Evolutionary conservation across 1,284 basidiomycete genomes (phyloP).

Genomic region (Apiotrichum brassicae): DNA sequence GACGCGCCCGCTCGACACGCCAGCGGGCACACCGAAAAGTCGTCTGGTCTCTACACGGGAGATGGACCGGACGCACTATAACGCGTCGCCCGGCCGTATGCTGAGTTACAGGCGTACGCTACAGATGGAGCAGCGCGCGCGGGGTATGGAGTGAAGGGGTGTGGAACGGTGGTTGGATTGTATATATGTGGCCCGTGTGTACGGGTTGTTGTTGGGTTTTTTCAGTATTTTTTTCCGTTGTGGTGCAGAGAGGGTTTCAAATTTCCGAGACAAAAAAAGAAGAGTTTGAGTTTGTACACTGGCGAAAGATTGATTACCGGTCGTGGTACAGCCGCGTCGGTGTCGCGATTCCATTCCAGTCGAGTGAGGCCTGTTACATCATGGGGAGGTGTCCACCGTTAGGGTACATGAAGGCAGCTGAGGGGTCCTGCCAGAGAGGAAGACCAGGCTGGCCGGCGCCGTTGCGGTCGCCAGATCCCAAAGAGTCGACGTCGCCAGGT

Average conservation of each 20-base stretch:
- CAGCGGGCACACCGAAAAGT: slow-evolving; percentile 20
- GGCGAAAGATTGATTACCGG: slow-evolving; percentile 7
- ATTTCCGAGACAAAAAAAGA: slow-evolving; percentile 16
- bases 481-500: slow-evolving; percentile 16
- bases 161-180: too few relatives aligned
- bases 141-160: slow-evolving; percentile 8
- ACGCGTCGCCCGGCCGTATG: slow-evolving; percentile 12
- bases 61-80: slow-evolving; percentile 8
- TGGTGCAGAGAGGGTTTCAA: background rate
- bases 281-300: slow-evolving; percentile 15
- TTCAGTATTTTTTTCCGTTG: slow-evolving; percentile 1
- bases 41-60: slow-evolving; percentile 20
- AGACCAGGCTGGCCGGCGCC: slow-evolving; percentile 15
- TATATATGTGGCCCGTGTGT: too few relatives aligned
- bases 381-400: slow-evolving; percentile 20
- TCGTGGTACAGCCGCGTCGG: slow-evolving; percentile 16
- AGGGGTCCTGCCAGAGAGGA: slow-evolving; percentile 21
- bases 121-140: slow-evolving; percentile 5
- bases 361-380: slow-evolving; percentile 13
- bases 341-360: slow-evolving; percentile 6
- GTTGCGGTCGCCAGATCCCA: slow-evolving; percentile 10
- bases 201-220: background rate
- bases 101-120: slow-evolving; percentile 18
- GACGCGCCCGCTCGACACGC: slow-evolving; percentile 20
- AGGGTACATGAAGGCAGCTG: slow-evolving; percentile 20